A percentile compares a stretch with the other conserved stretches of the same genome.
These are phyloP conservation scores for Prototheca stagnorum DNA, from an alignment of 163 green algal genomes.

Conservation along the genomic window DNA sequence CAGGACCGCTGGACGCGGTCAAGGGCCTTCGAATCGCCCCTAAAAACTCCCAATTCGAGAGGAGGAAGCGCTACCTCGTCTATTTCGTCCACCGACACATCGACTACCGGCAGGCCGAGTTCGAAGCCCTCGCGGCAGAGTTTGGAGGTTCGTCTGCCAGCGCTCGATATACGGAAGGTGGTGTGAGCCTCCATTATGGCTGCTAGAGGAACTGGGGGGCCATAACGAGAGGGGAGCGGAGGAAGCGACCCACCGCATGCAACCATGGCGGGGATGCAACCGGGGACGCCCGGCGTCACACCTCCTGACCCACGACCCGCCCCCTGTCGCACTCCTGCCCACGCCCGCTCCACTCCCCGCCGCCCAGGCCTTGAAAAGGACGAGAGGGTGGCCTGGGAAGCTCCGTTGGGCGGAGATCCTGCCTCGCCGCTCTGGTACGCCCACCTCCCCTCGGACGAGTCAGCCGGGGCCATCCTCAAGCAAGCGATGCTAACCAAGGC, in stretches of 20 bases:
- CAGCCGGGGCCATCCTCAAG: slow-evolving; percentile 7
- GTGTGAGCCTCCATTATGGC: no score
- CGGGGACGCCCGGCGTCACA: no score
- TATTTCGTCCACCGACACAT: slow-evolving; percentile 61
- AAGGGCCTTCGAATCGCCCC: no score
- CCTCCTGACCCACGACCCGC: no score
- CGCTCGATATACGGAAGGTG: no score
- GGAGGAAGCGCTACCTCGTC: slow-evolving; percentile 18
- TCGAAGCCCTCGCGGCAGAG: slow-evolving; percentile 34
- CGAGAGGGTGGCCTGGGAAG: slow-evolving; percentile 6
- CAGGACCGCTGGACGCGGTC: no score
- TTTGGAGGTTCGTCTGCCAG: slow-evolving; percentile 3
- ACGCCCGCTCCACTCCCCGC: background rate
- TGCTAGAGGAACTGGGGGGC: no score
- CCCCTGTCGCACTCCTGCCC: no score
- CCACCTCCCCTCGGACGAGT: slow-evolving; percentile 16
- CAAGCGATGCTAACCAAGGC: slow-evolving; percentile 32
- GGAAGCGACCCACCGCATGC: no score
- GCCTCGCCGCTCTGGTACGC: slow-evolving; percentile 34
- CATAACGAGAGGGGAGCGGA: no score
- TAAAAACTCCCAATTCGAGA: no score
- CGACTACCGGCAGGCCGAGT: slow-evolving; percentile 56
- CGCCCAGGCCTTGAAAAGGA: background rate
- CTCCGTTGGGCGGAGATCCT: slow-evolving; percentile 4
- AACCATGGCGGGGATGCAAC: no score